Evolutionary conservation across 768 basidiomycete species (phyloP), one percentile per base, ranked within the genome.

Genomic region (Boletus coccyginus): DNA sequence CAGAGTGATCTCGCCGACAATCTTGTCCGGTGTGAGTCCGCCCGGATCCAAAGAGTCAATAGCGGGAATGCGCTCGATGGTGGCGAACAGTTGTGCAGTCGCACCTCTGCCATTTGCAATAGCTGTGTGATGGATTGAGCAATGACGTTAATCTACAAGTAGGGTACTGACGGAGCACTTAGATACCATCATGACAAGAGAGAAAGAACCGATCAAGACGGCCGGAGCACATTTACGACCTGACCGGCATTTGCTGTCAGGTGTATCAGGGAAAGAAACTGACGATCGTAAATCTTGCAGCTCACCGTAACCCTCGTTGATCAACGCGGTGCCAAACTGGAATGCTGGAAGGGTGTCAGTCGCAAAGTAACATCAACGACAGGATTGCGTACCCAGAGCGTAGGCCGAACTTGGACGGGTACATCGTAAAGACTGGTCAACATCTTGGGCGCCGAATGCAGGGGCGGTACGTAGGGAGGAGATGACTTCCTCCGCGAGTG

Each of bases 401-500:
- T 93, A 92, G 10, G 83, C 77, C 8, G 81, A 67, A 62, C 63
- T 24, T 77, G 71, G 60, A 94, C 80, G 55, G 82, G 80, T 2
- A 44, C 59, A 64, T 92, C 81, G 69, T 96, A 98, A 21, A 91
- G 72, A 6, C 62, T 60, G 3, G 83, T 64, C 44, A 98, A 77
- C 33, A 78, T 78, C 6, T 67, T 94, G 90, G 0, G 86, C 88
- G 41, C 92, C 92, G 63, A 98, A 98, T 0, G 95, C 94, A 57
- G 95, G 91, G 3, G 91, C 85, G 1, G 92, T 95, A 19, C 94
- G 86, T 56, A 98, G 76, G 43, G 90, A 89, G 0, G 91, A 88
- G 56, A 98, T 90, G 61, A 93, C 93, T 70, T 97, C 95, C 72
- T 98, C 95, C 0, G 94, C 94, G 14, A 97, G 67, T 11, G 82